Evolutionary conservation across 2,329 filamentous ascomycete species (phyloP).

Genomic region (Sclerotinia nivalis): DNA sequence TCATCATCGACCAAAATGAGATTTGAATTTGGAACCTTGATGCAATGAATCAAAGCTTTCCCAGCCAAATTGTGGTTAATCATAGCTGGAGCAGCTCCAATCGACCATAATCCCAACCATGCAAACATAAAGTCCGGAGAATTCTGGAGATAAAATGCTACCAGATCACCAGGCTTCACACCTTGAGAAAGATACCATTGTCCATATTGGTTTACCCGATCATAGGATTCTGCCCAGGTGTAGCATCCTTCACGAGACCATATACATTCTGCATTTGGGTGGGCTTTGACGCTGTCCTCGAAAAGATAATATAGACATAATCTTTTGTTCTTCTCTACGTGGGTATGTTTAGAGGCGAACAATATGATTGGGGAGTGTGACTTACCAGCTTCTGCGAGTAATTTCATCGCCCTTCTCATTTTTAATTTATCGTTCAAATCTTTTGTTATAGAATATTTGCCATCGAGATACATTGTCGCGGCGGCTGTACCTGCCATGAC

Average conservation of each 20-base stretch:
- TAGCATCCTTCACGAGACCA: slow-evolving; percentile 66
- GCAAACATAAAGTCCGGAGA: slow-evolving; percentile 66
- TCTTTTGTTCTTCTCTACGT: slow-evolving; percentile 46
- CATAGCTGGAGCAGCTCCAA: slow-evolving; percentile 68
- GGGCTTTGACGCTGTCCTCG: slow-evolving; percentile 53
- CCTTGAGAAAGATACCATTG: slow-evolving; percentile 61
- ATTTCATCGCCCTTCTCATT: slow-evolving; percentile 46
- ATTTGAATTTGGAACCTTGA: slow-evolving; percentile 57
- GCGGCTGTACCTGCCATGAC: slow-evolving; percentile 44
- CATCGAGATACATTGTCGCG: slow-evolving; percentile 63
- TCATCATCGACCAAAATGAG: slow-evolving; percentile 62
- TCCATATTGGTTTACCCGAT: slow-evolving; percentile 60
- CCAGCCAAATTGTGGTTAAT: slow-evolving; percentile 70
- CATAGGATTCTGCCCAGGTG: slow-evolving; percentile 58
- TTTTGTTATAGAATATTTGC: slow-evolving; percentile 65
- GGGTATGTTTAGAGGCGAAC: neutral
- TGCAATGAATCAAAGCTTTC: slow-evolving; percentile 64
- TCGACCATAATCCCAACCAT: slow-evolving; percentile 64
- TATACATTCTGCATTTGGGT: slow-evolving; percentile 58
- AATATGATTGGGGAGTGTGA: slow-evolving; percentile 19
- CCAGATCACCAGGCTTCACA: slow-evolving; percentile 59
- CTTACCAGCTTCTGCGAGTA: slow-evolving; percentile 52
- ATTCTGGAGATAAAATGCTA: slow-evolving; percentile 68
- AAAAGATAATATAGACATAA: slow-evolving; percentile 67
- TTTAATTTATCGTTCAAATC: slow-evolving; percentile 55